Evolutionary conservation across 2,329 filamentous ascomycete species (phyloP).

Genomic region (Colletotrichum somersetense): DNA sequence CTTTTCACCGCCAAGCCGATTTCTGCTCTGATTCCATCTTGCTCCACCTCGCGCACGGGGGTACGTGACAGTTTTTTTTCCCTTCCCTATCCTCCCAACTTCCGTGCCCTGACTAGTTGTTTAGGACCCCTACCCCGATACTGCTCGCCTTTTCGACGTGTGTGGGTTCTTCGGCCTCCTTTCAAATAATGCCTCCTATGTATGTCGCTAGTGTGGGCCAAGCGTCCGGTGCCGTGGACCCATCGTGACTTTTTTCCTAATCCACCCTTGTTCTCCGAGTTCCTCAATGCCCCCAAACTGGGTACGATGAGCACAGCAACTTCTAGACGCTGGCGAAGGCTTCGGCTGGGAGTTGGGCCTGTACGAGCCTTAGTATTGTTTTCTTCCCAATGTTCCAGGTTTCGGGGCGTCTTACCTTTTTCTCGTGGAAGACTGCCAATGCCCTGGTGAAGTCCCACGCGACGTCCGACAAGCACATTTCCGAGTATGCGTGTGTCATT

Average conservation of each 20-base stretch:
- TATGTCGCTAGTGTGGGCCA: slow-evolving; percentile 30
- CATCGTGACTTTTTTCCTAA: slow-evolving; percentile 28
- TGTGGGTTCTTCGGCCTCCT: slow-evolving; percentile 20
- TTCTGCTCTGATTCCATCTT: slow-evolving; percentile 11
- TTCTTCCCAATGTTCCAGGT: slow-evolving; percentile 8
- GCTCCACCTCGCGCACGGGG: slow-evolving; percentile 19
- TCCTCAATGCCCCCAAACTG: slow-evolving; percentile 12
- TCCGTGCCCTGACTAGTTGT: slow-evolving; percentile 12
- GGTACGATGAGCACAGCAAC: slow-evolving; percentile 38
- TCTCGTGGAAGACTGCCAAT: slow-evolving; percentile 78
- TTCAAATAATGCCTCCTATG: not conserved
- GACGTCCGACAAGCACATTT: slow-evolving; percentile 83
- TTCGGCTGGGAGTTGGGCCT: slow-evolving; percentile 62
- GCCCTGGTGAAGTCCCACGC: slow-evolving; percentile 85
- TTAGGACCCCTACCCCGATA: slow-evolving; percentile 23
- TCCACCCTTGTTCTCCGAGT: slow-evolving; percentile 27
- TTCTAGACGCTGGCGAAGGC: slow-evolving; percentile 55
- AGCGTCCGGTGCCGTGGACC: slow-evolving; percentile 26
- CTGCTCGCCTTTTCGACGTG: slow-evolving; percentile 10
- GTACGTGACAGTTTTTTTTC: slow-evolving; percentile 2
- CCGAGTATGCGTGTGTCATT: slow-evolving; percentile 83
- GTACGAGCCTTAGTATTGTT: slow-evolving; percentile 22
- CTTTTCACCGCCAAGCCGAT: slow-evolving; percentile 19
- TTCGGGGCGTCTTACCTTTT: slow-evolving; percentile 69
- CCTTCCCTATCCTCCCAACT: slow-evolving; percentile 12